phyloP scores from a whole-genome alignment of 257 asterid species.

The Marsdenia floribunda region DNA sequence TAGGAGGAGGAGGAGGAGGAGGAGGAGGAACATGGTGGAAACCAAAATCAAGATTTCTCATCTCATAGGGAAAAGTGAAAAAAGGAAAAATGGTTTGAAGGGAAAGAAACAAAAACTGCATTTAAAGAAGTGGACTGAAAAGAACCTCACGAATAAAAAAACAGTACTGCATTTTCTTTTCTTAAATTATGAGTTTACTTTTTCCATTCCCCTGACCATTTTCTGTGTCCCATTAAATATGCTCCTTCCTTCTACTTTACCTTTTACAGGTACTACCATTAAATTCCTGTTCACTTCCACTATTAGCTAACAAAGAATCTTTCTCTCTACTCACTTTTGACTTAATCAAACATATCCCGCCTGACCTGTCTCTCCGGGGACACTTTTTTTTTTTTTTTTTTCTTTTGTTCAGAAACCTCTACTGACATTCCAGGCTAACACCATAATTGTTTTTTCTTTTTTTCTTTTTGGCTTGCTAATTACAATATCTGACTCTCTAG shows the following conservation, averaged over 20 bases:
- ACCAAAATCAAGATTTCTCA: constrained; percentile 9
- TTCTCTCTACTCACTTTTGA: constrained; percentile 40
- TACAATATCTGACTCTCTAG: neutral
- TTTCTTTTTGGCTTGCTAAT: no score
- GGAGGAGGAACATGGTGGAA: no score
- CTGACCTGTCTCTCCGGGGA: constrained; percentile 20
- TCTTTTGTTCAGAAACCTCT: neutral
- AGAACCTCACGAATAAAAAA: constrained; percentile 8
- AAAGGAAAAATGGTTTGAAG: constrained; percentile 2
- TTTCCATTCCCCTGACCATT: constrained; percentile 20
- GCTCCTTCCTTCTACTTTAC: constrained; percentile 1
- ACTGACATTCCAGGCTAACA: neutral
- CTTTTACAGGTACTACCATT: constrained; percentile 13
- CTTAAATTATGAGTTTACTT: constrained; percentile 13
- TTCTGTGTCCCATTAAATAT: constrained; percentile 11
- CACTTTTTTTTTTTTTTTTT: constrained; percentile 15
- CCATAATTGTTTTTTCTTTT: neutral
- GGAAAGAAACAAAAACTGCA: constrained; percentile 29
- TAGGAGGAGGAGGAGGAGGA: neutral
- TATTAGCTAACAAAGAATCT: constrained; percentile 39
- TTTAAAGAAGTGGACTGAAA: constrained; percentile 24
- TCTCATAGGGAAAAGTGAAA: constrained; percentile 15
- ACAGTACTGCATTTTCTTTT: constrained; percentile 13
- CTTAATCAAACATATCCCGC: constrained; percentile 18
- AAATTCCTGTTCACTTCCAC: constrained; percentile 39